Evolutionary conservation across 2,329 filamentous ascomycete genomes (phyloP).

Genomic region (Phaeosphaeriaceae sp.): DNA sequence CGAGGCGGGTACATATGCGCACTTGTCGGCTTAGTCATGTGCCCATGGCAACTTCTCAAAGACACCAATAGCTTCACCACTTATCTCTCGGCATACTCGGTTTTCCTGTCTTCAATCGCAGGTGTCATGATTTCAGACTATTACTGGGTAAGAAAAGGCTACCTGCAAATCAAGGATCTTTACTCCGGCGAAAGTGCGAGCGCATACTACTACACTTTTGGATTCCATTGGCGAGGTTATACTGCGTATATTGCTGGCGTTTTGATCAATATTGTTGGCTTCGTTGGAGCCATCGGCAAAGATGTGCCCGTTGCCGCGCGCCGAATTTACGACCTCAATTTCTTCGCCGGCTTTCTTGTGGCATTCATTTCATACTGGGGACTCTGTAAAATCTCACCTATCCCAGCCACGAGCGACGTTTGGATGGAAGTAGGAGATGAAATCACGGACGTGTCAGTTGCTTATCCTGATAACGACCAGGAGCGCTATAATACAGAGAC

Average conservation of each 20-base stretch:
- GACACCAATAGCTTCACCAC: slow-evolving; percentile 84
- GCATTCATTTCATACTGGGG: slow-evolving; percentile 70
- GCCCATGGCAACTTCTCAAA: slow-evolving; percentile 80
- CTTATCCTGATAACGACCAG: slow-evolving; percentile 30
- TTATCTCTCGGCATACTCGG: slow-evolving; percentile 88
- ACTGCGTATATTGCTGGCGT: slow-evolving; percentile 83
- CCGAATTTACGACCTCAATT: slow-evolving; percentile 91
- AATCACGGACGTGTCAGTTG: slow-evolving; percentile 34
- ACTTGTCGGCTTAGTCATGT: slow-evolving; percentile 79
- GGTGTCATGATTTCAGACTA: slow-evolving; percentile 92
- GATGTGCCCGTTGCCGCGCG: slow-evolving; percentile 77
- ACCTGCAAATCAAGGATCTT: slow-evolving; percentile 76
- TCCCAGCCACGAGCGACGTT: slow-evolving; percentile 73
- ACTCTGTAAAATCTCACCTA: slow-evolving; percentile 71
- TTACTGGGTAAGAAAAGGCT: slow-evolving; percentile 83
- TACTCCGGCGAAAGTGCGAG: slow-evolving; percentile 73
- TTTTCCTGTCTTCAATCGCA: slow-evolving; percentile 91
- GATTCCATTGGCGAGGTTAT: slow-evolving; percentile 85
- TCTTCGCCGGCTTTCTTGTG: slow-evolving; percentile 83
- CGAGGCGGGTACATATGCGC: slow-evolving; percentile 89
- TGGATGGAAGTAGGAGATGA: slow-evolving; percentile 78
- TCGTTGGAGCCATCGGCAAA: slow-evolving; percentile 78
- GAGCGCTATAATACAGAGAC: slow-evolving; percentile 38
- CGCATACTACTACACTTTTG: slow-evolving; percentile 76
- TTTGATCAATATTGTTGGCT: slow-evolving; percentile 88